Evolutionary conservation across 805 yeast species (phyloP).

Genomic region (Torulaspora franciscae): DNA sequence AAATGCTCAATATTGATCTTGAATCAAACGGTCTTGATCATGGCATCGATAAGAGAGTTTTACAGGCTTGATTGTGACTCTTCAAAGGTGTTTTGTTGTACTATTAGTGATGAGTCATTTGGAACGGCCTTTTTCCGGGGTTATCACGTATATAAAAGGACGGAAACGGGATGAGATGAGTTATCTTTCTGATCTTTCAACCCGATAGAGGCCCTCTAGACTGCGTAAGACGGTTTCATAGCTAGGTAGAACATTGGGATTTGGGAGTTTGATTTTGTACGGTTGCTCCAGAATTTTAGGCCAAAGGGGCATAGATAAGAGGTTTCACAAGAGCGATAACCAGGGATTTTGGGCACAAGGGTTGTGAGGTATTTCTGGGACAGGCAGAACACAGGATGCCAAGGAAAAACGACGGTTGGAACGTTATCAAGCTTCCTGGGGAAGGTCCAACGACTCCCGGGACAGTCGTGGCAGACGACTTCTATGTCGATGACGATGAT

Average conservation of each 20-base stretch:
- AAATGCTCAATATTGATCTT: too few relatives aligned
- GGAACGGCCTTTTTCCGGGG: slow-evolving; percentile 2
- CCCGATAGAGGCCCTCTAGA: neutral
- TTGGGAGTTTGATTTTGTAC: neutral
- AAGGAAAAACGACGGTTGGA: slow-evolving; percentile 14
- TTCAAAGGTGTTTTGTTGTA: neutral
- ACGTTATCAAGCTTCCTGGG: slow-evolving; percentile 12
- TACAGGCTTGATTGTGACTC: too few relatives aligned
- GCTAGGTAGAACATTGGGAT: neutral
- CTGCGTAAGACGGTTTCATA: neutral
- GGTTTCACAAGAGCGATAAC: neutral
- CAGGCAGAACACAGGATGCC: slow-evolving; percentile 5
- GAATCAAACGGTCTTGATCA: too few relatives aligned
- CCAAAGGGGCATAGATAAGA: neutral
- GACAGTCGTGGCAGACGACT: slow-evolving; percentile 14
- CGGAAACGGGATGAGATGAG: neutral
- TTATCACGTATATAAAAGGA: slow-evolving; percentile 1
- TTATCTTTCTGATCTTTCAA: neutral
- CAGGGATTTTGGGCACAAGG: neutral
- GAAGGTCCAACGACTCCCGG: slow-evolving; percentile 10
- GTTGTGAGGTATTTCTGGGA: neutral
- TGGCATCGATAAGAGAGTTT: too few relatives aligned
- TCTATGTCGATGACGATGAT: slow-evolving; percentile 20
- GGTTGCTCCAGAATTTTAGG: neutral
- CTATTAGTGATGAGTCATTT: neutral